Evolutionary conservation across 2,329 filamentous ascomycete species (phyloP).

Genomic region (Pseudogymnoascus sp.): DNA sequence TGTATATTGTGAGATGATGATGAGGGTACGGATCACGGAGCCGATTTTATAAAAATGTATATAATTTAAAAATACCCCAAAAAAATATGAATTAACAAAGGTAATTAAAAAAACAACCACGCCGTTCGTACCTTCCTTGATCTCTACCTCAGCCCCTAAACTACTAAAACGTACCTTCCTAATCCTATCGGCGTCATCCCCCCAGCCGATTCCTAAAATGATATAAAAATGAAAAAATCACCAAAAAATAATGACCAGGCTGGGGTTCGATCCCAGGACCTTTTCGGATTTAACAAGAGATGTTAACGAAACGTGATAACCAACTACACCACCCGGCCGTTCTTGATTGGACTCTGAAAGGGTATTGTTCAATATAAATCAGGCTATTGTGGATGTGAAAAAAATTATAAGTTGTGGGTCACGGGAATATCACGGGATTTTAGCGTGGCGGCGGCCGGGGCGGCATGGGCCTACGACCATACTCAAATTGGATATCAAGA

Average conservation of each 20-base stretch:
- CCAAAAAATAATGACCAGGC: conserved; percentile 5
- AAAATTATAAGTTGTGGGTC: neutral
- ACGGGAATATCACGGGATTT: neutral
- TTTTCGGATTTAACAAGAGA: neutral
- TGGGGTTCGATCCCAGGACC: conserved; percentile 8
- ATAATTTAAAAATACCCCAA: neutral
- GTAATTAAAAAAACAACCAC: neutral
- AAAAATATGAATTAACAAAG: neutral
- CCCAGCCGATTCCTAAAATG: neutral
- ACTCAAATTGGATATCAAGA: too few species aligned
- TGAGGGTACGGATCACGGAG: neutral
- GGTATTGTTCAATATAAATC: neutral
- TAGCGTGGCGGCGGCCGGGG: too few species aligned
- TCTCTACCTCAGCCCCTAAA: neutral
- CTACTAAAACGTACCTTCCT: neutral
- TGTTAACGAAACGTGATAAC: conserved; percentile 9
- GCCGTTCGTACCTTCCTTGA: neutral
- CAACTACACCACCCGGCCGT: conserved; percentile 7
- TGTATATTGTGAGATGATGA: too few species aligned
- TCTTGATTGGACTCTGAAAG: neutral
- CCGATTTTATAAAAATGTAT: neutral
- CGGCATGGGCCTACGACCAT: too few species aligned
- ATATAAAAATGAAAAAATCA: neutral
- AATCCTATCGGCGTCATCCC: neutral
- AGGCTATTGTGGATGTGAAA: neutral